These are phyloP conservation scores for Diplodia mutila DNA, from an alignment of 2,329 filamentous ascomycete species.

Conservation along the genomic window DNA sequence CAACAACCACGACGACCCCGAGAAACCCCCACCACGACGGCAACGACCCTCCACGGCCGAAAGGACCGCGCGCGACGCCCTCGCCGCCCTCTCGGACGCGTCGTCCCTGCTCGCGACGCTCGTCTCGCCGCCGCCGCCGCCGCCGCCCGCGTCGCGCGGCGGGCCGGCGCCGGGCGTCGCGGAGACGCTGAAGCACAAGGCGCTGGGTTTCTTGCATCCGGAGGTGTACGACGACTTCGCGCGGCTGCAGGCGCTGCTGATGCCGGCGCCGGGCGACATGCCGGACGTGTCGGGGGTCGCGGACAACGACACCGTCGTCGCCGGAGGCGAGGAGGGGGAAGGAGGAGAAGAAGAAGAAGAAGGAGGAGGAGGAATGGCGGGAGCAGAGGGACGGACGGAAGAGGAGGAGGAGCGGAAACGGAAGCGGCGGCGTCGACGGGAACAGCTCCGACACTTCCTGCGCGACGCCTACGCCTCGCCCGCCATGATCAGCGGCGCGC, in stretches of 20 bases:
- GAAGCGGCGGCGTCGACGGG: too few relatives aligned
- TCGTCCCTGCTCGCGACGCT: background rate
- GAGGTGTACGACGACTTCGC: background rate
- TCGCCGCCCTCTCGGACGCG: background rate
- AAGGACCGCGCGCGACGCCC: background rate
- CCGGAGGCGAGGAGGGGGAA: too few relatives aligned
- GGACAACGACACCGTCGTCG: too few relatives aligned
- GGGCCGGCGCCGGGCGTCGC: background rate
- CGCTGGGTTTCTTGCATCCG: constrained; percentile 3
- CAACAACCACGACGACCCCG: too few relatives aligned
- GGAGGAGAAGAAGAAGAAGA: background rate
- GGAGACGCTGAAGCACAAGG: background rate
- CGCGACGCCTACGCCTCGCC: constrained; percentile 3
- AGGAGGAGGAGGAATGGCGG: too few relatives aligned
- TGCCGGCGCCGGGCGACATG: background rate
- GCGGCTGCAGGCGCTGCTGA: background rate
- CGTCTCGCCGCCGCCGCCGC: background rate
- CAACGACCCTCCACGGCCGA: background rate
- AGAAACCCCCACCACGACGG: background rate
- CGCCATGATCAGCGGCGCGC: constrained; percentile 2
- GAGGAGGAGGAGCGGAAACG: background rate
- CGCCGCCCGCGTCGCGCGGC: background rate
- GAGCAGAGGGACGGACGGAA: too few relatives aligned
- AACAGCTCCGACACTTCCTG: background rate
- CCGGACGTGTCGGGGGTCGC: background rate